Conservation (phyloP, 2,329 filamentous ascomycete genomes). For the Westerdykella sp. region DNA sequence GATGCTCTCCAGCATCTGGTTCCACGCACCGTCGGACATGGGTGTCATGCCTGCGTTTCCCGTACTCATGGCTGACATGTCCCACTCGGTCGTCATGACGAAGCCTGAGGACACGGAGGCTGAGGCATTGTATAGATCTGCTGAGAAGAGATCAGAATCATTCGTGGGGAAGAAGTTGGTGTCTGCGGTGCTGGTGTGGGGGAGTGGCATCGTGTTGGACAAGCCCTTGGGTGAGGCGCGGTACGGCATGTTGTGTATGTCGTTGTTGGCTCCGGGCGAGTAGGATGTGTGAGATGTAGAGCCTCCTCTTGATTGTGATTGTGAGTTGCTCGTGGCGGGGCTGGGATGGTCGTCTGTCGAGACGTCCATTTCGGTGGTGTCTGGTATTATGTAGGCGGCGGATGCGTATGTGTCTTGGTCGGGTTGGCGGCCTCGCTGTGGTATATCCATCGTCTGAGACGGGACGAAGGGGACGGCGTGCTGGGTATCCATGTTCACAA, state of each 20-base stretch:
- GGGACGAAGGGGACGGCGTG: constrained; percentile 5
- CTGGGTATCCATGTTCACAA: constrained; percentile 20
- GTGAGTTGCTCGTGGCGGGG: constrained; percentile 26
- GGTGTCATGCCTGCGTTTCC: constrained; percentile 25
- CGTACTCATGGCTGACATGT: constrained; percentile 18
- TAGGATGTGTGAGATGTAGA: constrained; percentile 34
- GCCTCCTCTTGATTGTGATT: constrained; percentile 26
- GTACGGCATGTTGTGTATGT: constrained; percentile 16
- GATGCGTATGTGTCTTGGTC: constrained; percentile 5
- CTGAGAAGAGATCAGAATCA: constrained; percentile 10
- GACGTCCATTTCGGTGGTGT: constrained; percentile 33
- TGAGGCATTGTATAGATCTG: constrained; percentile 6
- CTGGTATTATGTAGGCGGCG: constrained; percentile 7
- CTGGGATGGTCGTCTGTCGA: constrained; percentile 31
- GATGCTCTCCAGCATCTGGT: constrained; percentile 33
- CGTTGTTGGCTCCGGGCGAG: constrained; percentile 22
- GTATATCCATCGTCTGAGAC: constrained; percentile 8
- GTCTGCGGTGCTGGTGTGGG: constrained; percentile 3
- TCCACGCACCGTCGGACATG: constrained; percentile 31
- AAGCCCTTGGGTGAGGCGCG: constrained; percentile 20
- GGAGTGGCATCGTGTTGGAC: constrained; percentile 10
- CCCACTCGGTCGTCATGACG: constrained; percentile 29
- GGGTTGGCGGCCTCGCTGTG: constrained; percentile 7
- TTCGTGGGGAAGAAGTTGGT: constrained; percentile 11
- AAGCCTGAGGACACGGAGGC: constrained; percentile 14